Conservation (phyloP, 169 alveolate genomes). For the Plasmodium gonderi region DNA sequence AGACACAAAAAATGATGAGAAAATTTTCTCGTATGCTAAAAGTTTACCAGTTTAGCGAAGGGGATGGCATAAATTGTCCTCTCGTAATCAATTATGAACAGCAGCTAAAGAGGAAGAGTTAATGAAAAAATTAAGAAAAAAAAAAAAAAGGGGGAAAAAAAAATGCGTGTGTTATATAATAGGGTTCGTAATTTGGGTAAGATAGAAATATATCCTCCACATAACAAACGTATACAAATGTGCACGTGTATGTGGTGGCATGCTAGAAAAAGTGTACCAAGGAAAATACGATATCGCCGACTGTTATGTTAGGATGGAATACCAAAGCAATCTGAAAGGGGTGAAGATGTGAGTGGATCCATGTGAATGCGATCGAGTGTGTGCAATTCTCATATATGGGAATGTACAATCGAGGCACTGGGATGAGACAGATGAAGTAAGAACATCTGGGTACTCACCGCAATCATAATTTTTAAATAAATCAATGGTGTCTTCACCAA, state of each 20-base stretch:
- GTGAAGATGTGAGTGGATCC: neutral
- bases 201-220: neutral
- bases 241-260: neutral
- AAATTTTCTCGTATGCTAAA: neutral
- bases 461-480: conserved; percentile 39
- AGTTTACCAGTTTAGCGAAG: conserved; percentile 57
- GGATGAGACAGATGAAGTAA: no score
- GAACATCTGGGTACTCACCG: neutral
- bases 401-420: no score
- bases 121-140: neutral
- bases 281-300: conserved; percentile 43
- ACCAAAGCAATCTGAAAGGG: conserved; percentile 31
- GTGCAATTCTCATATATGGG: neutral
- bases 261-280: conserved; percentile 10
- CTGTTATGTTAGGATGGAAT: conserved; percentile 54
- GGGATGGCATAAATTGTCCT: conserved; percentile 47
- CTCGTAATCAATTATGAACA: conserved; percentile 44
- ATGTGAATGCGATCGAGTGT: neutral
- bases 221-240: neutral
- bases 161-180: no score
- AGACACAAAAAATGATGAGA: neutral
- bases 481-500: conserved; percentile 55
- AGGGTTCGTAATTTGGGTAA: no score
- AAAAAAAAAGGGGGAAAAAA: neutral
- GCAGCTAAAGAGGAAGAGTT: conserved; percentile 2